Base-by-base conservation (phyloP, 164 flowering plant genomes). In the Piper betle region DNA sequence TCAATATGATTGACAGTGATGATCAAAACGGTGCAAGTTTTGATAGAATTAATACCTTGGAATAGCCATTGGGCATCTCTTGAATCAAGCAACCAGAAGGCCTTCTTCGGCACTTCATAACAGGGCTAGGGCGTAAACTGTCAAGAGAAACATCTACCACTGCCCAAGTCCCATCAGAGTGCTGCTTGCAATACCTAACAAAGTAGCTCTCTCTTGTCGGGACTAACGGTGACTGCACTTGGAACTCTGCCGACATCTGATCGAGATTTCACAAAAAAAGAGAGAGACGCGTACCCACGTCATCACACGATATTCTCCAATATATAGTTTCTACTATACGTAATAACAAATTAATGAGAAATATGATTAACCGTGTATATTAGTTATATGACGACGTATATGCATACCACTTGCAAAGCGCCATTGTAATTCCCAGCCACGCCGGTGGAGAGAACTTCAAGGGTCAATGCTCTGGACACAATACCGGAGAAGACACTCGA, bases 121-220 rank as follows among this genome's bases (percentile, higher is more conserved):
- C 60, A 0, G 85, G 68, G 48, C 72, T 64, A 7, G 84, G 85
- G 15, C 84, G 75, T 60, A 86, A 63, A 63, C 69, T 74, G 69
- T 89, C 96, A 65, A 86, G 65, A 19, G 96, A 86, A 43, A 89
- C 88, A 67, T 89, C 96, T 8, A 85, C 94, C 20, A 89, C 94
- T 3, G 84, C 96, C 96, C 96, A 89, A 8, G 76, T 77, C 38
- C 87, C 91, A 7, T 89, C 94, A 4, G 70, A 61, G 62, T 84
- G 87, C 61, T 82, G 88, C 48, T 87, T 89, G 70, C 95, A 87
- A 57, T 85, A 87, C 68, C 97, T 75, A 0, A 80, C 84, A 46
- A 72, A 89, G 60, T 80, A 84, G 58, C 74, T 75, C 92, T 0
- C 95, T 71, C 97, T 72, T 39, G 90, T 84, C 8, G 95, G 90